A percentile compares a stretch with the other conserved stretches of the same genome.
These are phyloP conservation scores for Xylaria sp. DNA, from an alignment of 2,329 filamentous ascomycete genomes.

Conservation along the genomic window DNA sequence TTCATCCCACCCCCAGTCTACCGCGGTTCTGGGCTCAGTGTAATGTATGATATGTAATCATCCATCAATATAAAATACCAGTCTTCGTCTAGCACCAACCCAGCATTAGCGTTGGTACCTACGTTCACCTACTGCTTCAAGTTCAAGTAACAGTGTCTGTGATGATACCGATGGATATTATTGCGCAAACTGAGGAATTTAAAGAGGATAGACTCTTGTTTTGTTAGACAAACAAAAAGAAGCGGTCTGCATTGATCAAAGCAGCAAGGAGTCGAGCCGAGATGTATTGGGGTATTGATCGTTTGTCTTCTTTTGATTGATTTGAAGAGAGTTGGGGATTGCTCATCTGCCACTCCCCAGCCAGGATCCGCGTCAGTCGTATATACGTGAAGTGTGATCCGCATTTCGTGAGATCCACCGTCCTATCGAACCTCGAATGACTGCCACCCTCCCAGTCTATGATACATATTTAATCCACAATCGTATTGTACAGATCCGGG, in stretches of 20 bases:
- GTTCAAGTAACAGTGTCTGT: not conserved
- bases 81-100: not conserved
- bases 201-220: not conserved
- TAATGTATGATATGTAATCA: not conserved
- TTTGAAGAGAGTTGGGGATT: not conserved
- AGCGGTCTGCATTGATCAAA: not conserved
- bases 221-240: not conserved
- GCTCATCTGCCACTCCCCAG: not conserved
- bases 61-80: not conserved
- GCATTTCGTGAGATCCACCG: constrained; percentile 3
- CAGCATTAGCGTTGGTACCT: too few species aligned
- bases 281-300: not conserved
- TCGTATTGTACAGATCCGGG: constrained; percentile 11
- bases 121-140: not conserved
- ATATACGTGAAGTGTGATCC: constrained; percentile 21
- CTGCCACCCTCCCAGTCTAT: constrained; percentile 11
- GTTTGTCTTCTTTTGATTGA: constrained; percentile 9
- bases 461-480: constrained; percentile 23
- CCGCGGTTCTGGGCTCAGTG: not conserved
- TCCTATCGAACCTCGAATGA: not conserved
- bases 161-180: not conserved
- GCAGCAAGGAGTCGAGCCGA: not conserved
- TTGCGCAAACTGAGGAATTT: not conserved
- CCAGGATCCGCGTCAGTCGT: constrained; percentile 7
- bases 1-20: not conserved